Evolutionary conservation across 2,329 filamentous ascomycete genomes (phyloP).

Genomic region (Trichoderma sp.): DNA sequence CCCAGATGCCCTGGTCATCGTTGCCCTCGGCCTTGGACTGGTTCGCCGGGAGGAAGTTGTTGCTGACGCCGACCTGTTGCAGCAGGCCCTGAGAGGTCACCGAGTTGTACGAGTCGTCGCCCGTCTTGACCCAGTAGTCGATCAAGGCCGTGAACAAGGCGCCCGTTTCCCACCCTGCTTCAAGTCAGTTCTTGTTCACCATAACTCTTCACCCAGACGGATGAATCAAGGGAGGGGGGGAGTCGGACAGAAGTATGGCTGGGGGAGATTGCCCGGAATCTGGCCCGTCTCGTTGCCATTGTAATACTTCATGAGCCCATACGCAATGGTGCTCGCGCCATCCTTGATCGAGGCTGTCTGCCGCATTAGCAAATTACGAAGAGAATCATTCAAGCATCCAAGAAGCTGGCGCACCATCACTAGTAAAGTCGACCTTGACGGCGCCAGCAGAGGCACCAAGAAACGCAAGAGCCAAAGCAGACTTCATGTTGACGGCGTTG

Average conservation of each 20-base stretch:
- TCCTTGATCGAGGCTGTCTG: conserved; percentile 20
- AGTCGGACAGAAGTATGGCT: conserved; percentile 53
- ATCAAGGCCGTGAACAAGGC: conserved; percentile 44
- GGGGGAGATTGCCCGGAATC: conserved; percentile 47
- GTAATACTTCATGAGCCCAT: conserved; percentile 41
- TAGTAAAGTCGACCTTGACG: background rate
- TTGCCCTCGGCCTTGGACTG: conserved; percentile 55
- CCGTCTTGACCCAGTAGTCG: conserved; percentile 65
- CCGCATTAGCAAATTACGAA: background rate
- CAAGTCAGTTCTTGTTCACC: background rate
- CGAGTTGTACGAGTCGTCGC: conserved; percentile 57
- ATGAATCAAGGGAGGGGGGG: background rate
- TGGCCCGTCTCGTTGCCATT: conserved; percentile 52
- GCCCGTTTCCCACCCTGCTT: conserved; percentile 14
- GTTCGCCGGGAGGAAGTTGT: conserved; percentile 58
- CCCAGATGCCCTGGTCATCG: conserved; percentile 75
- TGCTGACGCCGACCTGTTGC: conserved; percentile 52
- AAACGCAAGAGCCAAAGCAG: conserved; percentile 11
- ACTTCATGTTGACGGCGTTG: background rate
- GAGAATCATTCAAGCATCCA: background rate
- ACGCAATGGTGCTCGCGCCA: conserved; percentile 40
- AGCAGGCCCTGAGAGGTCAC: conserved; percentile 52
- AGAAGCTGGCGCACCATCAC: background rate
- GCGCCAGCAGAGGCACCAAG: conserved; percentile 12
- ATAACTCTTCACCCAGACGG: background rate